Conservation (phyloP, 2,329 filamentous ascomycete genomes). For the Fusarium solani-melongenae region DNA sequence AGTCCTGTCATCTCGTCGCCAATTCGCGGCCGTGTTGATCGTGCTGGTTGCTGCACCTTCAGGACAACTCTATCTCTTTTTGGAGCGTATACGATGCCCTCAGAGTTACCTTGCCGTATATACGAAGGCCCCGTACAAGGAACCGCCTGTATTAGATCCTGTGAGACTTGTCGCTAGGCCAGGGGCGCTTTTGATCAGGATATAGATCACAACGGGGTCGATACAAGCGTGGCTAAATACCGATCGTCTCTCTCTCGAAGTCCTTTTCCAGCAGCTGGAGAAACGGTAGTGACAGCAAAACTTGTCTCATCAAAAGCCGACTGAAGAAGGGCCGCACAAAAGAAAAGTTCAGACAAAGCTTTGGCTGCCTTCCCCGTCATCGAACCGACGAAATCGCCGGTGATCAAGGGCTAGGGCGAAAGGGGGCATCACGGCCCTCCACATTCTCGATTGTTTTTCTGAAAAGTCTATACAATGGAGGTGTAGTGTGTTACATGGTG, state of each 20-base stretch:
- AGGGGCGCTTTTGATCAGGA: background rate
- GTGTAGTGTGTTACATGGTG: no score
- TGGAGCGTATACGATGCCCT: background rate
- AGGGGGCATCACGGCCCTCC: no score
- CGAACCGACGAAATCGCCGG: background rate
- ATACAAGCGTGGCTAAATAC: background rate
- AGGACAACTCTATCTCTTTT: background rate
- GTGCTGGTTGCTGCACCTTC: background rate
- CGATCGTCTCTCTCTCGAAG: background rate
- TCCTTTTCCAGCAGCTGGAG: background rate
- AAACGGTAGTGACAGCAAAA: background rate
- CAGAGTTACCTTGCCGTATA: background rate
- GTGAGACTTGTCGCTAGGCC: background rate
- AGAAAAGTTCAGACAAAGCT: no score
- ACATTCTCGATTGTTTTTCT: no score
- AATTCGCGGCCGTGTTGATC: background rate
- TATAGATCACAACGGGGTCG: background rate
- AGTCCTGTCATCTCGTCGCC: background rate
- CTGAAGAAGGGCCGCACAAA: background rate
- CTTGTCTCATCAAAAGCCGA: background rate
- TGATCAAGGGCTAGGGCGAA: background rate
- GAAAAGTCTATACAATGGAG: no score
- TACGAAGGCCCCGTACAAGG: background rate
- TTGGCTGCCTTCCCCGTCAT: background rate
- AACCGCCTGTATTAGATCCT: background rate